A percentile compares a stretch with the other conserved stretches of the same genome.
phyloP scores from a whole-genome alignment of 805 yeast genomes.

The Grigorovia jiainica region DNA sequence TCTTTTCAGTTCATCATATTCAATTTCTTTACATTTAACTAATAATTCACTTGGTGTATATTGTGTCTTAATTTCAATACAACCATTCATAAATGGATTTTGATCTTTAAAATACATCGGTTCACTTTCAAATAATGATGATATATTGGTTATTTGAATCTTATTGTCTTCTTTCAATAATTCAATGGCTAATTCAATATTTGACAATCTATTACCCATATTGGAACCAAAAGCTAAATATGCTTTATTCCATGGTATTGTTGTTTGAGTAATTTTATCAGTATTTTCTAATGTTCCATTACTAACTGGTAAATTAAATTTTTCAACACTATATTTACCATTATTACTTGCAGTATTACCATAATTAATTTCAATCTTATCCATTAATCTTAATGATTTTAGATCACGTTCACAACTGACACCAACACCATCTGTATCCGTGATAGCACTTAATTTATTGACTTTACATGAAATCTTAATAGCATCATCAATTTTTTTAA shows the following conservation, averaged over 20 bases:
- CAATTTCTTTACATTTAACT: slow-evolving; percentile 58
- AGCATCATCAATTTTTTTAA: neutral
- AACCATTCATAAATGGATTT: slow-evolving; percentile 77
- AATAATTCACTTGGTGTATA: slow-evolving; percentile 59
- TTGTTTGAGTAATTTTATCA: neutral
- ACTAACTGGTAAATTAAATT: slow-evolving; percentile 30
- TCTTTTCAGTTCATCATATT: slow-evolving; percentile 59
- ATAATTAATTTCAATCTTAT: neutral
- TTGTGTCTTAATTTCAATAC: slow-evolving; percentile 51
- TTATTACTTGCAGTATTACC: slow-evolving; percentile 1
- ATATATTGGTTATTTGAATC: slow-evolving; percentile 47
- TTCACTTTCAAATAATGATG: slow-evolving; percentile 76
- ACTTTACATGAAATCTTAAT: slow-evolving; percentile 43
- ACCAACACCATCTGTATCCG: slow-evolving; percentile 84
- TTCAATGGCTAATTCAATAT: slow-evolving; percentile 48
- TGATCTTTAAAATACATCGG: slow-evolving; percentile 90
- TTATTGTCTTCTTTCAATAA: slow-evolving; percentile 29
- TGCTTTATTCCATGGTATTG: slow-evolving; percentile 38
- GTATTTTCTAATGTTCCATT: neutral
- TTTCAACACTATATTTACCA: neutral
- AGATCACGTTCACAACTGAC: slow-evolving; percentile 53
- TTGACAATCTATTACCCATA: slow-evolving; percentile 57
- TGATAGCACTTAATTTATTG: slow-evolving; percentile 81
- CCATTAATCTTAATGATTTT: slow-evolving; percentile 27
- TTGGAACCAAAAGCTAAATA: slow-evolving; percentile 89